These are phyloP conservation scores for Globisporangium uncinulatum DNA, from an alignment of 352 stramenopile genomes.

Conservation along the genomic window DNA sequence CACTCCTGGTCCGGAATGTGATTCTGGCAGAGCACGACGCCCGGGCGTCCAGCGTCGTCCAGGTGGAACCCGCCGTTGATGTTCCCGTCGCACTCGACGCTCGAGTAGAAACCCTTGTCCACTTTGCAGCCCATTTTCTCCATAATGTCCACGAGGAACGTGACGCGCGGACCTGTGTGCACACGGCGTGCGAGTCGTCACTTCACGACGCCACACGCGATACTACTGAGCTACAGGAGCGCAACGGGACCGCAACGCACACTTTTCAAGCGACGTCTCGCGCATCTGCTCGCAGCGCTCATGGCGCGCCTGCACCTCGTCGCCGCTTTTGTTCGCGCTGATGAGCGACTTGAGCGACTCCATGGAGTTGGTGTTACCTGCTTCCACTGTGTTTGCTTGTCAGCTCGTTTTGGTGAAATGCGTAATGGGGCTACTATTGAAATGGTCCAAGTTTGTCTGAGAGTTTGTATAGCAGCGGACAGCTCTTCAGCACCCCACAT, in stretches of 20 bases:
- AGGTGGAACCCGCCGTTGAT: slow-evolving; percentile 86
- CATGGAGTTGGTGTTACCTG: slow-evolving; percentile 21
- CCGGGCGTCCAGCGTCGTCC: slow-evolving; percentile 65
- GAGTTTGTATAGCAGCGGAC: slow-evolving; percentile 5
- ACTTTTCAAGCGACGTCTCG: slow-evolving; percentile 60
- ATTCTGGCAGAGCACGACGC: slow-evolving; percentile 87
- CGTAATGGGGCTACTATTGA: slow-evolving; percentile 6
- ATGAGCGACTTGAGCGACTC: slow-evolving; percentile 67
- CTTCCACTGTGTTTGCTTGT: slow-evolving; percentile 5
- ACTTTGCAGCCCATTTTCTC: slow-evolving; percentile 84
- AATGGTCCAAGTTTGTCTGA: background rate
- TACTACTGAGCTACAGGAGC: background rate
- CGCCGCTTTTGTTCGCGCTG: slow-evolving; percentile 26
- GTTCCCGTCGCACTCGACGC: slow-evolving; percentile 73
- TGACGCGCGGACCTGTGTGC: slow-evolving; percentile 58
- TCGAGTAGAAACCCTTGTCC: slow-evolving; percentile 68
- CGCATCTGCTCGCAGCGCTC: slow-evolving; percentile 63
- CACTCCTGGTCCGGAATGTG: slow-evolving; percentile 88
- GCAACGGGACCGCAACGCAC: slow-evolving; percentile 22
- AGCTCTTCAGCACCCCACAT: background rate
- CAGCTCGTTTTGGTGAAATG: background rate
- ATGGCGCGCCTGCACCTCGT: slow-evolving; percentile 35
- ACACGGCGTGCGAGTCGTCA: slow-evolving; percentile 2
- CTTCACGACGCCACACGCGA: background rate
- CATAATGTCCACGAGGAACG: slow-evolving; percentile 79